Percentiles rank a stretch among this genome's conserved stretches.
Evolutionary conservation across 2,329 filamentous ascomycete species (phyloP).

Genomic region (Phaeosphaeriaceae sp.): DNA sequence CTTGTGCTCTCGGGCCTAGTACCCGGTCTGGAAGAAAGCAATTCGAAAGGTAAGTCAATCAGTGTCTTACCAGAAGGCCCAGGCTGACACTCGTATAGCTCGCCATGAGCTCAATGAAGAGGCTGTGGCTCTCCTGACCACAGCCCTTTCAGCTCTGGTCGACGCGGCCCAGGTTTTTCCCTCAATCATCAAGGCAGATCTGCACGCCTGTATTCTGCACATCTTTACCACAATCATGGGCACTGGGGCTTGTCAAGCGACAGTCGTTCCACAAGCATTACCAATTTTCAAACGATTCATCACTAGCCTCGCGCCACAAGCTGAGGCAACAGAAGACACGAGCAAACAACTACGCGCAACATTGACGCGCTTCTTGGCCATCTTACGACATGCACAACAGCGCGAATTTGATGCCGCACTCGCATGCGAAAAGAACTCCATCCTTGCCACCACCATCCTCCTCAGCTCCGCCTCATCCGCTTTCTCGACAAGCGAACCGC

Average conservation of each 20-base stretch:
- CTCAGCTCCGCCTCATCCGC: constrained; percentile 80
- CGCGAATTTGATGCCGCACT: constrained; percentile 79
- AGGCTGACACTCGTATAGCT: constrained; percentile 54
- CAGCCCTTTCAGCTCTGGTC: constrained; percentile 85
- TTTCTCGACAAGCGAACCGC: constrained; percentile 75
- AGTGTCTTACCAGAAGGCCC: not conserved
- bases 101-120: constrained; percentile 87
- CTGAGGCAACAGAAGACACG: constrained; percentile 57
- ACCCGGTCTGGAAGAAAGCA: constrained; percentile 75
- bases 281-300: constrained; percentile 93
- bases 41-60: constrained; percentile 36
- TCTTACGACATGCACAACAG: constrained; percentile 77
- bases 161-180: constrained; percentile 96
- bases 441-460: constrained; percentile 87
- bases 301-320: constrained; percentile 67
- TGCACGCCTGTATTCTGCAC: constrained; percentile 95
- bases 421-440: constrained; percentile 88
- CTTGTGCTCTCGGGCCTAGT: constrained; percentile 87
- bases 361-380: constrained; percentile 80
- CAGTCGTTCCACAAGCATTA: constrained; percentile 87
- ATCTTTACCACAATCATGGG: constrained; percentile 94
- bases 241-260: constrained; percentile 83
- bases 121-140: constrained; percentile 78
- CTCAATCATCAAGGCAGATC: constrained; percentile 91
- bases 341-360: constrained; percentile 80